Evolutionary conservation across 345 rosid genomes (phyloP).

Genomic region (Rhodomyrtus tomentosa): DNA sequence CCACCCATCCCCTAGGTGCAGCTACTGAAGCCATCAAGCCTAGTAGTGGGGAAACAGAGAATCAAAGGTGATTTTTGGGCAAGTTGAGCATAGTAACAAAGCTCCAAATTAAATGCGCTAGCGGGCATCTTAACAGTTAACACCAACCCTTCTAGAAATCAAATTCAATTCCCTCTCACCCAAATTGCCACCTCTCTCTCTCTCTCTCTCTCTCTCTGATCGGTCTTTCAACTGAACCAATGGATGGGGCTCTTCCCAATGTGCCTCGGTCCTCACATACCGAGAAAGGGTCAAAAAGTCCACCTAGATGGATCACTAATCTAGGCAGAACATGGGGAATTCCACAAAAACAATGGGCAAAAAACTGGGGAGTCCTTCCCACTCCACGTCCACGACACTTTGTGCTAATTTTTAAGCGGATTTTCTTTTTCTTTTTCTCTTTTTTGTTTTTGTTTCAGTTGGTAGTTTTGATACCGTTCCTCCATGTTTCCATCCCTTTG

Average conservation of each 20-base stretch:
- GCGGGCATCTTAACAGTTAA: background rate
- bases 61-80: background rate
- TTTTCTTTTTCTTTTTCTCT: background rate
- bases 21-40: background rate
- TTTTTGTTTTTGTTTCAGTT: slow-evolving; percentile 19
- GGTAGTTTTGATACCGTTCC: slow-evolving; percentile 4
- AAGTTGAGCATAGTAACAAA: background rate
- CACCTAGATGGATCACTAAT: background rate
- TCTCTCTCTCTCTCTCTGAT: background rate
- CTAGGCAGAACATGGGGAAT: background rate
- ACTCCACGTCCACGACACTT: background rate
- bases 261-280: background rate
- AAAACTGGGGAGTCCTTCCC: background rate
- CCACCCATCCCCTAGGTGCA: background rate
- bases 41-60: background rate
- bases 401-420: background rate
- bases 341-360: background rate
- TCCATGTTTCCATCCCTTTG: background rate
- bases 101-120: background rate
- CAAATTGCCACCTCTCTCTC: background rate
- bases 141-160: background rate
- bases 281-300: background rate
- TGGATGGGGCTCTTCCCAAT: background rate
- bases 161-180: background rate
- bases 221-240: background rate